Evolutionary conservation across 2,329 filamentous ascomycete species (phyloP), one percentile per base, ranked within the genome.

Genomic region (Metarhizium robertsii): DNA sequence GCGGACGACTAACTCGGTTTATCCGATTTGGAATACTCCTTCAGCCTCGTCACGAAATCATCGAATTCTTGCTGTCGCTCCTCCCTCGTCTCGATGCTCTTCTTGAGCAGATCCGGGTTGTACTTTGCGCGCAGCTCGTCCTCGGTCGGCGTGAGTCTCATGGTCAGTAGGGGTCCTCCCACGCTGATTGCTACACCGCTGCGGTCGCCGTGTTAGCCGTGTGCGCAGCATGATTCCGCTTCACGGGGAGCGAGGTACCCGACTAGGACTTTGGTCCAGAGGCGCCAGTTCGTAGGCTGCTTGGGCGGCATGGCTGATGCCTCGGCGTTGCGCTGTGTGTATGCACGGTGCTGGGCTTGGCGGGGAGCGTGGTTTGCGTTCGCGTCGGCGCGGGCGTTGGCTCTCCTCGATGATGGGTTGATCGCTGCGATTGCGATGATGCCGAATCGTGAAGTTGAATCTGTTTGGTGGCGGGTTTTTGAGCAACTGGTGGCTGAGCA

Each of bases 111-210:
- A 38, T 97, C 94, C 0, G 92, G 92, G 71, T 92, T 97, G 75
- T 97, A 97, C 71, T 80, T 84, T 75, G 90, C 79, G 77, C 95
- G 91, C 46, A 99, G 80, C 74, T 97, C 91, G 71, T 96, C 94
- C 64, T 96, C 91, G 13, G 88, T 87, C 2, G 94, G 94, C 49
- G 81, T 81, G 50, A 95, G 75, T 70, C 85, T 95, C 73, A 86
- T 82, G 47, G 92, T 87, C 53, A 97, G 75, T 16, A 87, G 86
- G 29, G 94, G 94, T 3, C 94, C 94, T 53, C 94, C 94, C 57
- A 96, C 79, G 65, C 84, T 86, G 63, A 94, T 77, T 50, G 78
- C 71, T 46, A 77, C 78, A 63, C 88, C 89, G 57, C 92, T 96
- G 64, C 13, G 13, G 7, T n/a, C n/a, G 7, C n/a, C 20, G 4